phyloP scores from a whole-genome alignment of 2,329 filamentous ascomycete genomes.

The Verticillium tricorpus region DNA sequence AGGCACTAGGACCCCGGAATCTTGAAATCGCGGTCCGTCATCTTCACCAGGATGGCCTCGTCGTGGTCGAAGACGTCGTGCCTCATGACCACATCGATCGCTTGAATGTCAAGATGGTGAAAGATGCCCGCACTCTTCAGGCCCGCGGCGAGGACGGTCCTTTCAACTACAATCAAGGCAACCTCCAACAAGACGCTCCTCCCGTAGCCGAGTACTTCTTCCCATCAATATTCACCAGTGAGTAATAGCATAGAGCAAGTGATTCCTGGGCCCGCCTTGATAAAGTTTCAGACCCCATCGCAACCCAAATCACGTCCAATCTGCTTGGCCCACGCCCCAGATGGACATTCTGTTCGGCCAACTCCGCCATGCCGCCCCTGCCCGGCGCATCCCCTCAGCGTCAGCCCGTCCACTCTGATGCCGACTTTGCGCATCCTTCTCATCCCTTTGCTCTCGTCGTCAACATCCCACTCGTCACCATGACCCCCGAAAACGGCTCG shows the following conservation, averaged over 20 bases:
- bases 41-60: constrained; percentile 49
- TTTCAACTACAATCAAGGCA: constrained; percentile 60
- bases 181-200: constrained; percentile 57
- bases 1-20: constrained; percentile 38
- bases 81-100: constrained; percentile 45
- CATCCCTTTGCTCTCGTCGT: constrained; percentile 52
- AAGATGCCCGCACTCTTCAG: constrained; percentile 50
- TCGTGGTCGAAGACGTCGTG: constrained; percentile 50
- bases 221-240: constrained; percentile 50
- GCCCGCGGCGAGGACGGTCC: constrained; percentile 47
- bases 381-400: constrained; percentile 31
- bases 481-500: constrained; percentile 47
- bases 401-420: constrained; percentile 56
- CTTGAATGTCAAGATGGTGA: constrained; percentile 55
- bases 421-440: constrained; percentile 50
- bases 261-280: not conserved
- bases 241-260: constrained; percentile 8
- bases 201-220: constrained; percentile 44
- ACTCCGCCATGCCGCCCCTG: constrained; percentile 49
- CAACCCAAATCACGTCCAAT: constrained; percentile 50
- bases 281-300: constrained; percentile 39
- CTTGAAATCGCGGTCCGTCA: constrained; percentile 50
- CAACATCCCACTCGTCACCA: constrained; percentile 48
- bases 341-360: constrained; percentile 55
- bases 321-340: constrained; percentile 50